These are phyloP conservation scores for Aspergillus viridinutans DNA, from an alignment of 2,329 filamentous ascomycete genomes.

Conservation along the genomic window DNA sequence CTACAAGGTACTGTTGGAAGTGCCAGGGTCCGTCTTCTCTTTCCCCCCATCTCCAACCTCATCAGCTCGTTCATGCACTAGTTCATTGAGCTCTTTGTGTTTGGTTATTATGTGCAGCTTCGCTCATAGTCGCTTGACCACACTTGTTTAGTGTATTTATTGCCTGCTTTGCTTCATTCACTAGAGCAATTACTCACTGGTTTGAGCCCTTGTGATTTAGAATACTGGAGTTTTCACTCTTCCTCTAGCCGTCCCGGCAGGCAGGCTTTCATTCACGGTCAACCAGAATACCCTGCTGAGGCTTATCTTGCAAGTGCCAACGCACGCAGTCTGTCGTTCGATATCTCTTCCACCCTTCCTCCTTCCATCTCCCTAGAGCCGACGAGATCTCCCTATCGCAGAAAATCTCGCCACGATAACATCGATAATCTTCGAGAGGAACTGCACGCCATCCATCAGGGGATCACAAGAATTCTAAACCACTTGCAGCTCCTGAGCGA, in stretches of 20 bases:
- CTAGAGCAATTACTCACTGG: conserved; percentile 7
- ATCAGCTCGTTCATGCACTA: not conserved
- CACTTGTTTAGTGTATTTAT: conserved; percentile 2
- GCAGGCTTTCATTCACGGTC: not conserved
- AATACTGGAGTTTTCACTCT: conserved; percentile 8
- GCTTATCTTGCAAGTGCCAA: not conserved
- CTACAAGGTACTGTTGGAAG: conserved; percentile 12
- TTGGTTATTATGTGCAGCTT: not conserved
- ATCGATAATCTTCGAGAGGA: conserved; percentile 5
- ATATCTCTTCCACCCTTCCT: not conserved
- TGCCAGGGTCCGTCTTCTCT: conserved; percentile 11
- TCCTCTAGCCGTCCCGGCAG: not conserved
- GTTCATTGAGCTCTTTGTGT: not conserved
- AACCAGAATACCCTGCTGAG: not conserved
- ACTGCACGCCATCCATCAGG: conserved; percentile 6
- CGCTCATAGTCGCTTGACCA: not conserved
- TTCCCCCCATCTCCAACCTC: not conserved
- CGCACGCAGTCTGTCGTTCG: not conserved
- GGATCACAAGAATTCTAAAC: conserved; percentile 1
- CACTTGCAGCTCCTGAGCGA: conserved; percentile 1
- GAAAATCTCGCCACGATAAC: conserved; percentile 1
- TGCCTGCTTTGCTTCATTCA: conserved; percentile 3
- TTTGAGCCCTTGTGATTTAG: conserved; percentile 6
- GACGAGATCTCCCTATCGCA: not conserved
- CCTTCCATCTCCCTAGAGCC: not conserved